Percentiles rank a stretch among this genome's conserved stretches.
These are phyloP conservation scores for Suillus spraguei DNA, from an alignment of 768 basidiomycete genomes.

Conservation along the genomic window DNA sequence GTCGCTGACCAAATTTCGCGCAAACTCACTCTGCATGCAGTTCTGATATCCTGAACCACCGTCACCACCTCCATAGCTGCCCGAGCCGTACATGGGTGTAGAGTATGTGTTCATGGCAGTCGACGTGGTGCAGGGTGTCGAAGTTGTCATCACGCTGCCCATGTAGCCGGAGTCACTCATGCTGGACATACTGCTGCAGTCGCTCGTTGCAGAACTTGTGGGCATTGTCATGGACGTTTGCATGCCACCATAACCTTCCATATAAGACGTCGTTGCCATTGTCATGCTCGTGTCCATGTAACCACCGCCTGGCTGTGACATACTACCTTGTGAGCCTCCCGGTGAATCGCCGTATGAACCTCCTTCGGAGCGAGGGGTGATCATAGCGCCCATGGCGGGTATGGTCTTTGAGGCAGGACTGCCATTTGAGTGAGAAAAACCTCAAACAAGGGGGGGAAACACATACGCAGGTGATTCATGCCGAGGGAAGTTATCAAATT, in stretches of 20 bases:
- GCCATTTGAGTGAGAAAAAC: constrained; percentile 5
- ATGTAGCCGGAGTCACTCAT: not conserved
- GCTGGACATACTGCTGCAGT: constrained; percentile 1
- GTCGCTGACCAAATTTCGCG: not conserved
- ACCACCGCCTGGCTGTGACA: not conserved
- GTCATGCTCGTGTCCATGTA: constrained; percentile 4
- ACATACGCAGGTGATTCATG: constrained; percentile 5
- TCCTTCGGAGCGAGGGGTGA: constrained; percentile 7
- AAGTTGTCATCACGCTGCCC: not conserved
- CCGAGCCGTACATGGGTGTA: constrained; percentile 64
- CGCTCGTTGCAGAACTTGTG: not conserved
- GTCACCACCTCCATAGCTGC: constrained; percentile 56
- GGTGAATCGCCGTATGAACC: constrained; percentile 7
- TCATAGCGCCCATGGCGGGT: not conserved
- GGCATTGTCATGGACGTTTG: constrained; percentile 6
- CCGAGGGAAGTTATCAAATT: constrained; percentile 28
- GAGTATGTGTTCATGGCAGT: constrained; percentile 34
- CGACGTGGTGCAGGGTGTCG: constrained; percentile 15
- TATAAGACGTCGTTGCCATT: constrained; percentile 5
- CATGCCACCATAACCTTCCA: constrained; percentile 1
- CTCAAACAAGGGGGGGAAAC: not conserved
- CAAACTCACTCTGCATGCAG: constrained; percentile 66
- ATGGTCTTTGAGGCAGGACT: not conserved
- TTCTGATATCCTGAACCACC: constrained; percentile 52
- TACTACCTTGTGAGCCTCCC: constrained; percentile 3